Evolutionary conservation across 257 asterid genomes (phyloP), one percentile per base, ranked within the genome.

Genomic region (Pogostemon cablin): DNA sequence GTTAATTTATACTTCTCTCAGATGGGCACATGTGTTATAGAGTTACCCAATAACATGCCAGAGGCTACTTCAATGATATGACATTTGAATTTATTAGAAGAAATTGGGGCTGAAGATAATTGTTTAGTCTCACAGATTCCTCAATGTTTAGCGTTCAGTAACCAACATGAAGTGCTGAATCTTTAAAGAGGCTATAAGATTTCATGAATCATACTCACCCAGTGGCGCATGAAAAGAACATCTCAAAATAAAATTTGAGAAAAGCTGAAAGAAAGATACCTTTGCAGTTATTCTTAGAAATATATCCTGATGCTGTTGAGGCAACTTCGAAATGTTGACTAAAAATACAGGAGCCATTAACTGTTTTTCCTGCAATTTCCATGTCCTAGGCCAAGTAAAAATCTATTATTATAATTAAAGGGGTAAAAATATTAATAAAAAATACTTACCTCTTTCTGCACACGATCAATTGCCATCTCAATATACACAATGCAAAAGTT

Each of bases 391-490:
- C 64, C 52, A 55, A 54, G 78, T 67, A 49, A 82, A 50, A 47
- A 52, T 3, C 4, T 64, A 25, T 37, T 3, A 10, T 50, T 67
- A 43, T 60, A 65, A 32, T 34, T 53, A 6, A 59, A 47, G 69
- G 74, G 47, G 67, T 53, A 60, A 69, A 72, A 37, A 17, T 68
- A 38, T 65, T 63, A 71, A 56, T 53, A 76, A 17, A 11, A 66
- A 80, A 68, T 40, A 69, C 83, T 46, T 71, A 91, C 96, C 99
- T 91, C 92, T 76, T 79, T 81, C 53, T 70, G 72, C 41, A 83
- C 87, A 58, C 98, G 99, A 59, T 93, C 99, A 71, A 84, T 77
- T 70, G 96, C 93, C 96, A 91, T 93, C 83, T 93, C 99, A 78
- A 93, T 77, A 43, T 93, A 93, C 54, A 93, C 86, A 65, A 91